phyloP scores from a whole-genome alignment of 805 yeast species.

The Candida quercuum region DNA sequence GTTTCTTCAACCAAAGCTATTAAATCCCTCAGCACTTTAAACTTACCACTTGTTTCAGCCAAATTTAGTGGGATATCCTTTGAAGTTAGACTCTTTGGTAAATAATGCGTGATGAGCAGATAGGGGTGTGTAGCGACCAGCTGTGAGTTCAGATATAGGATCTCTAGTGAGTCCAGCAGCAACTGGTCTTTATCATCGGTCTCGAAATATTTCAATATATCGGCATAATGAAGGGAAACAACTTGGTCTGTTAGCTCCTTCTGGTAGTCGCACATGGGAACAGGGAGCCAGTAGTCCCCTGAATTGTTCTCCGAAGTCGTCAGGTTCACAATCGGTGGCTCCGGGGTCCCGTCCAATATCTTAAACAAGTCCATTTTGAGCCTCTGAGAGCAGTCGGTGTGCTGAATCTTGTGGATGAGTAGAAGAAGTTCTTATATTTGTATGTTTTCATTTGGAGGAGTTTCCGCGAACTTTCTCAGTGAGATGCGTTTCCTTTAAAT shows the following conservation, averaged over 20 bases:
- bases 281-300: slow-evolving; percentile 71
- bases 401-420: no score
- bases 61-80: slow-evolving; percentile 68
- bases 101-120: slow-evolving; percentile 72
- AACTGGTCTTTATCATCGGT: slow-evolving; percentile 45
- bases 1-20: slow-evolving; percentile 46
- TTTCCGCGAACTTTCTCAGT: no score
- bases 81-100: slow-evolving; percentile 72
- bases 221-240: slow-evolving; percentile 85
- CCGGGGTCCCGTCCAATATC: slow-evolving; percentile 79
- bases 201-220: slow-evolving; percentile 82
- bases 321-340: slow-evolving; percentile 58
- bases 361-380: slow-evolving; percentile 57
- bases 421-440: no score
- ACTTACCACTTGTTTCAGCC: slow-evolving; percentile 80
- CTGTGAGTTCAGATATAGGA: slow-evolving; percentile 70
- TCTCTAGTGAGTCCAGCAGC: slow-evolving; percentile 68
- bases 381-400: neutral
- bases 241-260: slow-evolving; percentile 88
- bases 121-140: slow-evolving; percentile 88
- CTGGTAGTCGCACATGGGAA: slow-evolving; percentile 83
- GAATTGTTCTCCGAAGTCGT: slow-evolving; percentile 22
- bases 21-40: slow-evolving; percentile 61
- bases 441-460: no score
- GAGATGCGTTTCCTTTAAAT: no score